Percentiles rank a stretch among this genome's conserved stretches.
phyloP scores from a whole-genome alignment of 2,329 filamentous ascomycete species.

The Claviceps paspali region DNA sequence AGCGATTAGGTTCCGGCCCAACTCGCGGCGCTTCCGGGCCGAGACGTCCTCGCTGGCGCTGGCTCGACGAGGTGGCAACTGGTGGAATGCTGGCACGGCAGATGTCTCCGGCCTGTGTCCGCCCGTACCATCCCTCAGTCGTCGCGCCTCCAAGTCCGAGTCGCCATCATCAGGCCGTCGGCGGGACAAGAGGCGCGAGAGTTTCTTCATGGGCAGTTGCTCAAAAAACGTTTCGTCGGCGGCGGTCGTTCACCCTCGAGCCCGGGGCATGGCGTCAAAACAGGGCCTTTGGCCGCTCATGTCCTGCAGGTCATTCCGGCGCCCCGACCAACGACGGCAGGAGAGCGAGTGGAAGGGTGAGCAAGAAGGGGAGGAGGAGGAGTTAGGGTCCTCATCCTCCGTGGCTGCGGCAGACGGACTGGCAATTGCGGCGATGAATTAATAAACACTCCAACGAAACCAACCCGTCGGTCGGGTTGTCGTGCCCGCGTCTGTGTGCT shows the following conservation, averaged over 20 bases:
- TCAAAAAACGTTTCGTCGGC: not conserved
- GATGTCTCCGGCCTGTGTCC: constrained; percentile 9
- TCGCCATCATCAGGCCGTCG: constrained; percentile 12
- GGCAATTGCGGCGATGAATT: too few relatives aligned
- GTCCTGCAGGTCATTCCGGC: not conserved
- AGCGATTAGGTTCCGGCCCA: not conserved
- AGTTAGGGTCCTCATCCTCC: not conserved
- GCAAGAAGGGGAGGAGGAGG: too few relatives aligned
- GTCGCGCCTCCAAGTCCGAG: constrained; percentile 7
- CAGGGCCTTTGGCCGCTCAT: not conserved
- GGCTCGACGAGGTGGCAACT: constrained; percentile 16
- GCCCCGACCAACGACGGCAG: not conserved
- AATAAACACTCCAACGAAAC: too few relatives aligned
- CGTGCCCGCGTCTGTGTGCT: too few relatives aligned
- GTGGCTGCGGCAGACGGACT: too few relatives aligned
- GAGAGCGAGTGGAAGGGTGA: too few relatives aligned
- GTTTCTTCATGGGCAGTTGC: constrained; percentile 18
- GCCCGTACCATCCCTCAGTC: constrained; percentile 3
- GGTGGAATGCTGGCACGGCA: constrained; percentile 18
- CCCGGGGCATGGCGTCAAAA: constrained; percentile 1
- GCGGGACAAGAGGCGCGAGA: constrained; percentile 19
- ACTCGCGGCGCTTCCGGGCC: constrained; percentile 1
- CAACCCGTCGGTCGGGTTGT: too few relatives aligned
- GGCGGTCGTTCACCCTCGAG: not conserved
- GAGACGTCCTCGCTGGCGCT: not conserved